These are phyloP conservation scores for Monocercomonoides exilis DNA, from an alignment of 78 protist genomes.

Conservation along the genomic window DNA sequence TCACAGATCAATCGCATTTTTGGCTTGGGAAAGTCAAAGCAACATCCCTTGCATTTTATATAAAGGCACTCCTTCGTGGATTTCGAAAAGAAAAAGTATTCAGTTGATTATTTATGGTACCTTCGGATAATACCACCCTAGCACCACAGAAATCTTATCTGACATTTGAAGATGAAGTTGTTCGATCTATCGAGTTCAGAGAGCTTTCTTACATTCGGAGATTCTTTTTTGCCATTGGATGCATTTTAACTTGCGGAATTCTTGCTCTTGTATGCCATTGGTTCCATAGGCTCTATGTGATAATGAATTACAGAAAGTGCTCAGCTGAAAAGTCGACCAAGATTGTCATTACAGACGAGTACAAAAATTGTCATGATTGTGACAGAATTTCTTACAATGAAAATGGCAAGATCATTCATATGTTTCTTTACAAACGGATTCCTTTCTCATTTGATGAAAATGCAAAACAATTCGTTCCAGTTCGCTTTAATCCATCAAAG, in stretches of 20 bases:
- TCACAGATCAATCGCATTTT: no score
- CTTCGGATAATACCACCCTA: no score
- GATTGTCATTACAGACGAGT: background rate
- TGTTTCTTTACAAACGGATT: background rate
- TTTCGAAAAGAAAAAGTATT: no score
- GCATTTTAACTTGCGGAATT: background rate
- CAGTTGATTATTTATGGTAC: no score
- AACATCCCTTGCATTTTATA: no score
- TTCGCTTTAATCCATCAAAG: background rate
- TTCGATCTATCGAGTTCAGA: background rate
- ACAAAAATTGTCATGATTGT: background rate
- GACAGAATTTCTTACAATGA: background rate
- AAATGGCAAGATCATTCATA: background rate
- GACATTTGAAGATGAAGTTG: background rate
- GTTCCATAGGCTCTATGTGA: background rate
- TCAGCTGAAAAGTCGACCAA: background rate
- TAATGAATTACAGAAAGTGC: background rate
- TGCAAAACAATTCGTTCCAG: background rate
- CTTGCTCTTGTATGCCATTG: background rate
- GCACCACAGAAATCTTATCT: no score
- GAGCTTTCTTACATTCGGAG: background rate
- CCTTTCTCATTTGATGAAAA: background rate
- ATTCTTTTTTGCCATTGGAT: background rate
- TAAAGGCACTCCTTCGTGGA: no score
- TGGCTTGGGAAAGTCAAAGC: no score